Evolutionary conservation across 164 flowering plant species (phyloP).

Genomic region (Dillenia turbinata): DNA sequence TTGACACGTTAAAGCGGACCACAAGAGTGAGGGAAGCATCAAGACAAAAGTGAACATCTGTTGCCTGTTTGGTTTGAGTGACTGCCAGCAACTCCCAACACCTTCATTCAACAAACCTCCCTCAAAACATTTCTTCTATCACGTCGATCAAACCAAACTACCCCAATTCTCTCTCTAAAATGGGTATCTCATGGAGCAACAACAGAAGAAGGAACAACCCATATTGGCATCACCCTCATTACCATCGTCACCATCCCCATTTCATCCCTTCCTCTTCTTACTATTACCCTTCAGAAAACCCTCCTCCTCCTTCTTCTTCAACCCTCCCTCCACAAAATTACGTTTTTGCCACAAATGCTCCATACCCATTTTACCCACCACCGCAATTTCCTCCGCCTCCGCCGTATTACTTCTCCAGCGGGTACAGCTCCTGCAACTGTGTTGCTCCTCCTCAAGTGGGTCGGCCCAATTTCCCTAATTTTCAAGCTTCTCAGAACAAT

Average conservation of each 20-base stretch:
- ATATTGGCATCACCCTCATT: conserved; percentile 3
- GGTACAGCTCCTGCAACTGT: conserved; percentile 12
- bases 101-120: too few species aligned
- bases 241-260: neutral
- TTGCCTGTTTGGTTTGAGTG: too few species aligned
- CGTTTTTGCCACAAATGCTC: conserved; percentile 23
- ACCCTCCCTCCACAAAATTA: conserved; percentile 14
- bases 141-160: too few species aligned
- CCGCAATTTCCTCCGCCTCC: conserved; percentile 24
- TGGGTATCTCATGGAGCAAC: conserved; percentile 57
- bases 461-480: conserved; percentile 23
- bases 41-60: too few species aligned
- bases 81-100: too few species aligned
- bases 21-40: too few species aligned
- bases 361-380: conserved; percentile 24
- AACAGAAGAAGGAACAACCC: conserved; percentile 31
- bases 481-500: conserved; percentile 24
- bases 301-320: conserved; percentile 1
- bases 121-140: too few species aligned
- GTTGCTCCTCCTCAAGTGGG: conserved; percentile 17
- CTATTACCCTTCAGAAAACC: neutral
- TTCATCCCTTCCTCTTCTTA: neutral
- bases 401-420: conserved; percentile 14
- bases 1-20: too few species aligned
- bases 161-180: conserved; percentile 7